Evolutionary conservation across 2,329 filamentous ascomycete genomes (phyloP).

Genomic region (Penicillium thymicola): DNA sequence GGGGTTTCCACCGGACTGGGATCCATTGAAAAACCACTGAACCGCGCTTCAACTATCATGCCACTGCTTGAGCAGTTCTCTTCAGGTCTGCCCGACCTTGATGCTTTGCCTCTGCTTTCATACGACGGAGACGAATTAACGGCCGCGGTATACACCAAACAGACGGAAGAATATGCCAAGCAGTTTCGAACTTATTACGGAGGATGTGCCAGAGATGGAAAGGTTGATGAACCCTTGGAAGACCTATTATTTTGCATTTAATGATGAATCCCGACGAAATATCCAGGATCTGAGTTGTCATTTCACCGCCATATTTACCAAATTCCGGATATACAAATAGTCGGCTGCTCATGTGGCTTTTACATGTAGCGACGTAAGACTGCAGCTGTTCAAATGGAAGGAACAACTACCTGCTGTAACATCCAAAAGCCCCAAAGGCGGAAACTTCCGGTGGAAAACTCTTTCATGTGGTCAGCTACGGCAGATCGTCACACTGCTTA

Average conservation of each 20-base stretch:
- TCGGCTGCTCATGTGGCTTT: not conserved
- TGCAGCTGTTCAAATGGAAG: too few species aligned
- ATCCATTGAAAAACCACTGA: constrained; percentile 26
- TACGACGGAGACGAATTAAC: constrained; percentile 56
- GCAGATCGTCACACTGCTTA: too few species aligned
- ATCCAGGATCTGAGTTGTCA: not conserved
- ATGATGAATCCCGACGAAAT: constrained; percentile 20
- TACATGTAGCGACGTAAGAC: too few species aligned
- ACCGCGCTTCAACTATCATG: constrained; percentile 47
- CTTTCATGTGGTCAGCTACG: too few species aligned
- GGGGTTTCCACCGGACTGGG: constrained; percentile 9
- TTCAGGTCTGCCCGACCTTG: constrained; percentile 48
- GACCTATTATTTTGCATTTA: constrained; percentile 70
- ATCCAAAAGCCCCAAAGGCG: too few species aligned
- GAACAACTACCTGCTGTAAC: too few species aligned
- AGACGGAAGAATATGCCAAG: constrained; percentile 53
- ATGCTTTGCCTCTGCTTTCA: constrained; percentile 57
- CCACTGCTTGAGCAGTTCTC: constrained; percentile 47
- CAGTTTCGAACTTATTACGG: constrained; percentile 65
- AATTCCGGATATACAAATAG: not conserved
- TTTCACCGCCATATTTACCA: not conserved
- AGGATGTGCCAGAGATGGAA: constrained; percentile 53
- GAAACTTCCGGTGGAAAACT: too few species aligned
- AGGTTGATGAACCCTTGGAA: constrained; percentile 39
- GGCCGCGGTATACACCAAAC: constrained; percentile 39